Evolutionary conservation across 495 filamentous ascomycete genomes (phyloP).

Genomic region (Aspergillus baeticus): DNA sequence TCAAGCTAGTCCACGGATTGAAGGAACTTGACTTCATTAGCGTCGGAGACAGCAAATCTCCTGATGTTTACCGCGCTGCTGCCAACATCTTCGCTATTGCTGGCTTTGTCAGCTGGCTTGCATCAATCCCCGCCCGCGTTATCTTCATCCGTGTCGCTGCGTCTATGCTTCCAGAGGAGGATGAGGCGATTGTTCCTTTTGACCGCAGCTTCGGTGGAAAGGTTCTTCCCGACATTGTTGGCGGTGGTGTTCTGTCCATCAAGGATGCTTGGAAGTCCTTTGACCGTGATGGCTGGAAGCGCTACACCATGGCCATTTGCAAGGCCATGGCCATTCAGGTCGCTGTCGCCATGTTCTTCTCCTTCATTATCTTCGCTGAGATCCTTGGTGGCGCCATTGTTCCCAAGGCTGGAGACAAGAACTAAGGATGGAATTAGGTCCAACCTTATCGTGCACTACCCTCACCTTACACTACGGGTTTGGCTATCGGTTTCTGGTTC

Average conservation of each 20-base stretch:
- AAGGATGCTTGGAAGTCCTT: conserved; percentile 72
- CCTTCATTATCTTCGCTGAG: conserved; percentile 34
- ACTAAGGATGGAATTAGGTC: background rate
- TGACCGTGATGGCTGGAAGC: conserved; percentile 59
- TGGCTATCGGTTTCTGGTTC: background rate
- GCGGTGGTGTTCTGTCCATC: conserved; percentile 67
- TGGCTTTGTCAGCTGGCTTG: conserved; percentile 40
- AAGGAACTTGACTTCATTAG: conserved; percentile 22
- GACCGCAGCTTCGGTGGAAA: conserved; percentile 67
- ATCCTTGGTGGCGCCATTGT: conserved; percentile 25
- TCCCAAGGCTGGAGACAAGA: background rate
- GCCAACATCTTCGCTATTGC: conserved; percentile 34
- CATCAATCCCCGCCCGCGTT: conserved; percentile 61
- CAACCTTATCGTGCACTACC: background rate
- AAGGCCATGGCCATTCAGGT: conserved; percentile 60
- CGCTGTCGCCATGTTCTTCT: conserved; percentile 42
- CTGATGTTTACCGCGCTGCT: conserved; percentile 24
- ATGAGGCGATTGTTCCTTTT: conserved; percentile 75
- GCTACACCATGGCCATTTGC: conserved; percentile 64
- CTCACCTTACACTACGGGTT: background rate
- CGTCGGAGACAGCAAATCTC: background rate
- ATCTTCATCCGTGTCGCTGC: conserved; percentile 69
- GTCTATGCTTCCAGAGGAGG: conserved; percentile 64
- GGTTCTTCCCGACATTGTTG: conserved; percentile 58
- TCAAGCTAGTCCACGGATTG: conserved; percentile 26